Evolutionary conservation across 192 early-diverging fungal genomes (phyloP).

Genomic region (Pecoramyces ruminantium): DNA sequence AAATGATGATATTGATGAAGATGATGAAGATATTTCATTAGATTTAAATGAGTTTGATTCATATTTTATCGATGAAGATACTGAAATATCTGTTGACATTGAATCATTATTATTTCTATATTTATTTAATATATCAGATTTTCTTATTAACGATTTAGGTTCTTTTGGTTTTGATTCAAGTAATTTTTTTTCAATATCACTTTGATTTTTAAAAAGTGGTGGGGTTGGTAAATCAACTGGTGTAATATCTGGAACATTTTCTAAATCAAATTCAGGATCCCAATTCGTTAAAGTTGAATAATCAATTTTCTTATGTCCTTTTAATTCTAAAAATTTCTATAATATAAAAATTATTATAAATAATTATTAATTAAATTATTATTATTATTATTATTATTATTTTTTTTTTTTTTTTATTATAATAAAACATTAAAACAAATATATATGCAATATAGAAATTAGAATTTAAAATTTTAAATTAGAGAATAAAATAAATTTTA

Average conservation of each 20-base stretch:
- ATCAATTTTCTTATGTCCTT: not conserved
- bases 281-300: not conserved
- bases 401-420: too few relatives aligned
- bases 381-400: too few relatives aligned
- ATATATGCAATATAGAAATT: too few relatives aligned
- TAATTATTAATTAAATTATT: too few relatives aligned
- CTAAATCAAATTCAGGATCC: not conserved
- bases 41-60: too few relatives aligned
- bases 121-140: not conserved
- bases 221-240: not conserved
- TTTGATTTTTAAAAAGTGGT: not conserved
- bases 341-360: too few relatives aligned
- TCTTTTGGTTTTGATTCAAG: not conserved
- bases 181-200: not conserved
- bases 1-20: not conserved
- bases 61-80: not conserved
- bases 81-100: not conserved
- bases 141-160: not conserved
- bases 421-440: too few relatives aligned
- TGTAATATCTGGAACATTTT: not conserved
- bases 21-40: too few relatives aligned
- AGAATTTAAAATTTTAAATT: too few relatives aligned
- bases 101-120: not conserved
- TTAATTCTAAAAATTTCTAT: not conserved
- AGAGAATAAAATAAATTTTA: too few relatives aligned